These are phyloP conservation scores for Trichoderma asperelloides DNA, from an alignment of 495 filamentous ascomycete genomes.

Conservation along the genomic window DNA sequence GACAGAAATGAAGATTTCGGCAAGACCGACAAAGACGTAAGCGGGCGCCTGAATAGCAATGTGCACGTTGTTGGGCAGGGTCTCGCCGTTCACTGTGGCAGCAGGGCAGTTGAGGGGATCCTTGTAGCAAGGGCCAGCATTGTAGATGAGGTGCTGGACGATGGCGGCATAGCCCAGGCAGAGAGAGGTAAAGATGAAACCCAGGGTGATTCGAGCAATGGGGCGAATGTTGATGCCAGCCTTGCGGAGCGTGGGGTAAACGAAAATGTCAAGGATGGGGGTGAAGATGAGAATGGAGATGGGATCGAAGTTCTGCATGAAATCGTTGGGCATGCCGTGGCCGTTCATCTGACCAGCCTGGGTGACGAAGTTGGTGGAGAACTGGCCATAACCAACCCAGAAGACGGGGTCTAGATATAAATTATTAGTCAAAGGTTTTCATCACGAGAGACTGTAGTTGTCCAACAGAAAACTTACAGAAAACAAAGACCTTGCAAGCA, in stretches of 20 bases:
- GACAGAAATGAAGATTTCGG: constrained; percentile 64
- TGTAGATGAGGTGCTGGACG: constrained; percentile 64
- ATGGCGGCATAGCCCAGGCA: constrained; percentile 60
- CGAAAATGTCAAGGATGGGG: constrained; percentile 57
- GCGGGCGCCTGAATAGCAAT: constrained; percentile 50
- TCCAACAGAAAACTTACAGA: constrained; percentile 20
- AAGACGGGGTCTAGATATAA: constrained; percentile 33
- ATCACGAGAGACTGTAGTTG: no score
- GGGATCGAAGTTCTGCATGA: constrained; percentile 70
- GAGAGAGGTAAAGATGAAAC: constrained; percentile 51
- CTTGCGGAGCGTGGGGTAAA: constrained; percentile 61
- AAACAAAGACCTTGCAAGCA: constrained; percentile 24
- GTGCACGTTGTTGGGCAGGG: constrained; percentile 20
- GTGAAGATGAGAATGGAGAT: constrained; percentile 71
- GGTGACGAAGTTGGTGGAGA: constrained; percentile 62
- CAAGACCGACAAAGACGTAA: constrained; percentile 61
- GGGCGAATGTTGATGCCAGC: constrained; percentile 59
- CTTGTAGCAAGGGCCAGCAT: constrained; percentile 47
- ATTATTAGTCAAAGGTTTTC: background rate
- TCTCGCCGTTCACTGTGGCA: constrained; percentile 12
- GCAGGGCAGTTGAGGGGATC: constrained; percentile 28
- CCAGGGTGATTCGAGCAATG: constrained; percentile 62
- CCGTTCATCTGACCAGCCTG: constrained; percentile 66
- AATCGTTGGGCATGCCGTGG: constrained; percentile 67
- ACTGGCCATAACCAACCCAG: constrained; percentile 49